phyloP scores from a whole-genome alignment of 495 filamentous ascomycete species.

The Amphirosellinia nigrospora region DNA sequence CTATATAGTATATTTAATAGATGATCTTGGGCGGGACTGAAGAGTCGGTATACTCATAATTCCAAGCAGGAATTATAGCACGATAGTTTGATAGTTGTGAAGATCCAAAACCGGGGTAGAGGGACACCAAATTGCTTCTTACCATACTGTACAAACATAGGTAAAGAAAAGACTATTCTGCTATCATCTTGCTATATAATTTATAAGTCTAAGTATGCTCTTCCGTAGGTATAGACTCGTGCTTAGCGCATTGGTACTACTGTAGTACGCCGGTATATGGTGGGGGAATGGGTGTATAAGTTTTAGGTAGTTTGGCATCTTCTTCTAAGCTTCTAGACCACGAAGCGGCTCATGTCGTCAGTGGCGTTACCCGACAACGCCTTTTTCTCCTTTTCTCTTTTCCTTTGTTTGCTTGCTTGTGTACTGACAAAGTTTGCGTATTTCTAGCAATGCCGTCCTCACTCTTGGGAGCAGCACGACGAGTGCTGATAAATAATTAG shows the following conservation, averaged over 20 bases:
- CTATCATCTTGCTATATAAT: not conserved
- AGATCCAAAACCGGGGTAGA: conserved; percentile 6
- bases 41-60: not conserved
- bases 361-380: not conserved
- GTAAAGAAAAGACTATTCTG: not conserved
- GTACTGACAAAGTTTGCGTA: not conserved
- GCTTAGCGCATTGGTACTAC: not conserved
- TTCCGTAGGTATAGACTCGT: too few relatives aligned
- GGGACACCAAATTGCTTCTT: not conserved
- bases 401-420: not conserved
- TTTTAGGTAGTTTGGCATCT: too few relatives aligned
- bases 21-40: too few relatives aligned
- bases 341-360: not conserved
- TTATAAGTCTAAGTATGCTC: too few relatives aligned
- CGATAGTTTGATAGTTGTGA: not conserved
- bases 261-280: not conserved
- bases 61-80: not conserved
- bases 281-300: not conserved
- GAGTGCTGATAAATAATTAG: not conserved
- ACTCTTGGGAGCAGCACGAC: not conserved
- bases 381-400: not conserved
- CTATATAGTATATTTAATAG: too few relatives aligned
- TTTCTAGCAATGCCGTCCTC: too few relatives aligned
- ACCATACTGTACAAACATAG: conserved; percentile 2
- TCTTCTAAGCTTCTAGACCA: not conserved